These are phyloP conservation scores for Xylaria sp. DNA, from an alignment of 2,329 filamentous ascomycete genomes.

Conservation along the genomic window DNA sequence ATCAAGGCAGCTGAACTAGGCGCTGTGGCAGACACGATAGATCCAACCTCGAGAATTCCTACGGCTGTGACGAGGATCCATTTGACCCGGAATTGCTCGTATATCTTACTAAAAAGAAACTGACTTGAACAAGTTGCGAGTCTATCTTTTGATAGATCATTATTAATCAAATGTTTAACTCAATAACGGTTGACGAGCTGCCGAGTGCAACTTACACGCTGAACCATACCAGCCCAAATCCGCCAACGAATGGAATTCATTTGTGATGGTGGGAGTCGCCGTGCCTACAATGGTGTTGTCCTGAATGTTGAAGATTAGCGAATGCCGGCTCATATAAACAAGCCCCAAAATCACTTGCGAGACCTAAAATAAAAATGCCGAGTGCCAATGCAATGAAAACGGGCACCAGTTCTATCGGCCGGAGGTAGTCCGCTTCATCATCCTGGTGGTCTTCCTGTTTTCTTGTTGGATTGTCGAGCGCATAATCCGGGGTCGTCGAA, in stretches of 20 bases:
- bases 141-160: constrained; percentile 8
- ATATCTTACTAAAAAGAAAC: constrained; percentile 30
- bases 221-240: constrained; percentile 41
- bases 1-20: constrained; percentile 34
- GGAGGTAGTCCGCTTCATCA: constrained; percentile 18
- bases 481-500: not conserved
- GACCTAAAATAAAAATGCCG: constrained; percentile 30
- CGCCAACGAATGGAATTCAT: constrained; percentile 36
- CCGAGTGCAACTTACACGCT: constrained; percentile 25
- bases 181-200: no score
- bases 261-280: constrained; percentile 37
- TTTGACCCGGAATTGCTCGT: constrained; percentile 29
- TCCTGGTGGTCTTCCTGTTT: not conserved
- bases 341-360: constrained; percentile 16
- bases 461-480: not conserved
- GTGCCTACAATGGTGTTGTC: constrained; percentile 38
- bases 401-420: constrained; percentile 19
- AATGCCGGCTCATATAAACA: not conserved
- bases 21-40: constrained; percentile 30
- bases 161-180: not conserved
- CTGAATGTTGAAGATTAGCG: constrained; percentile 18
- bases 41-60: constrained; percentile 36
- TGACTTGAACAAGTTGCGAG: constrained; percentile 22
- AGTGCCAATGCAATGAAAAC: constrained; percentile 28
- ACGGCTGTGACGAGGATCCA: constrained; percentile 31